Conservation (phyloP, 2,329 filamentous ascomycete genomes). For the Colletotrichum camelliae region DNA sequence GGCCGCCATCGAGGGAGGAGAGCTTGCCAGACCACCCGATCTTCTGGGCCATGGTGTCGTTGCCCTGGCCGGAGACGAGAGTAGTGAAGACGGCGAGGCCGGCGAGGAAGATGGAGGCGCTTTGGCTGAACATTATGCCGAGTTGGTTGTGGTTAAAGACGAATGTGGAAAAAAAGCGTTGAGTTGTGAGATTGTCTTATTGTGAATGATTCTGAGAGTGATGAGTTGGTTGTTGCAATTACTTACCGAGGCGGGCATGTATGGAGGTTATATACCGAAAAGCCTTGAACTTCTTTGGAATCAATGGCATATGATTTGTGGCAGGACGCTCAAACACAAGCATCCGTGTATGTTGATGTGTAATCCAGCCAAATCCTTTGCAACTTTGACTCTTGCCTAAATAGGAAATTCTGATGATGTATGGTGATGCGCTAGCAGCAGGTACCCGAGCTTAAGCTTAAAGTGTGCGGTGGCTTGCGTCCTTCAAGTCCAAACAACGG, state of each 20-base stretch:
- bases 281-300: background rate
- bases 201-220: background rate
- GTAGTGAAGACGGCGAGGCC: slow-evolving; percentile 14
- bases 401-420: background rate
- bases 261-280: background rate
- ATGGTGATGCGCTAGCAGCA: background rate
- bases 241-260: background rate
- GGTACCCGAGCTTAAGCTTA: background rate
- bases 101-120: background rate
- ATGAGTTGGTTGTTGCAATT: background rate
- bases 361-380: background rate
- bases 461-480: background rate
- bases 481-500: background rate
- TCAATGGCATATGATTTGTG: fast-evolving
- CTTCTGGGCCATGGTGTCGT: slow-evolving; percentile 1
- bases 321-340: background rate
- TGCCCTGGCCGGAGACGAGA: background rate
- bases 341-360: background rate
- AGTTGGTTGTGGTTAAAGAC: background rate
- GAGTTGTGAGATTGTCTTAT: background rate
- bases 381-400: background rate
- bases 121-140: background rate
- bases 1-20: slow-evolving; percentile 27
- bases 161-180: background rate
- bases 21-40: slow-evolving; percentile 24